Base-by-base conservation (phyloP, 2,329 filamentous ascomycete species). In the Aspergillus sp. region DNA sequence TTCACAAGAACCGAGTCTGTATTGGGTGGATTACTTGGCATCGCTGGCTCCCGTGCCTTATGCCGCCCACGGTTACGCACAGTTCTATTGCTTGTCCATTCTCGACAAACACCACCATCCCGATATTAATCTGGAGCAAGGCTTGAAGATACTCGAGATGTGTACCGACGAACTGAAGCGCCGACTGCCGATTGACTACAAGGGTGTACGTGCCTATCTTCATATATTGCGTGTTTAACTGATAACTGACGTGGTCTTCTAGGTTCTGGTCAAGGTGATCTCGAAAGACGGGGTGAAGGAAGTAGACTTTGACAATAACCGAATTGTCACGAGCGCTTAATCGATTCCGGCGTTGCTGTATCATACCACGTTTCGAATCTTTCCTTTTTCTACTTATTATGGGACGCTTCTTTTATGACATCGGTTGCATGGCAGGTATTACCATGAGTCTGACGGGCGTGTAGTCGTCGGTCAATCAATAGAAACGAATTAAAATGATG, bases 101-200 rank as follows among this genome's bases (percentile, higher is more conserved):
- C 83, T 98, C 45, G 93, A 98, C 76, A 98, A 98, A 78, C 93
- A 98, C 70, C 93, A 98, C 70, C 88, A 96, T 65, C 91, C 93
- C 43, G 86, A 96, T 65, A 97, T 98, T 70, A 81, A 80, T 52
- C 83, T 93, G 47, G 90, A 86, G 53, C 82, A 95, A 70, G 93
- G 93, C 49, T 81, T 95, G 74, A 93, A 95, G 78, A 83, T 98
- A 54, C 76, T 98, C 63, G 85, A 82, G 61, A 86, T 96, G 84
- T 98, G 93, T 75, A 93, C 88, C 58, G 90, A 97, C 69, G 93
- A 98, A 78, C 76, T 98, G 67, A 95, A 96, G 82, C 84, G 93
- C 69, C 83, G 94, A 72, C 81, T 98, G 78, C 93, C 93, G 51
- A 90, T 98, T 66, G 93, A 98, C 70, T 98, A 97, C 81, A 98